Percentiles rank a stretch among this genome's conserved stretches.
phyloP scores from a whole-genome alignment of 2,329 filamentous ascomycete species.

The Metarhizium sp. region DNA sequence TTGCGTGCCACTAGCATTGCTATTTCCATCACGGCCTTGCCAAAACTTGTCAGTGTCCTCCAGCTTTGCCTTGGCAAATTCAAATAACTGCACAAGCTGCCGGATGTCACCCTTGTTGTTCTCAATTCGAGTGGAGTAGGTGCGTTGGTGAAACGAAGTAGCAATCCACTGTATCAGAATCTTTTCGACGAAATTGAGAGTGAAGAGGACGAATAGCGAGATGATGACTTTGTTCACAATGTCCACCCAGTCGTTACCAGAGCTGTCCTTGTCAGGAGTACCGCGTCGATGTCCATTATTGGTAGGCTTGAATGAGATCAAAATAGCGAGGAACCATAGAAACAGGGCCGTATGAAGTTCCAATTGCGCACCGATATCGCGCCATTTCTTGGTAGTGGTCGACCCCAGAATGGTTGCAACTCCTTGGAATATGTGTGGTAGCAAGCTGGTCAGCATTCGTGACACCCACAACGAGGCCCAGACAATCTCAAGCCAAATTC shows the following conservation, averaged over 20 bases:
- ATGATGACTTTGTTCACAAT: conserved; percentile 81
- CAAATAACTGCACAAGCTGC: conserved; percentile 44
- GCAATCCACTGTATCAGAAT: conserved; percentile 92
- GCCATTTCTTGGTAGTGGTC: conserved; percentile 88
- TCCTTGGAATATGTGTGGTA: conserved; percentile 36
- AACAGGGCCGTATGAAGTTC: conserved; percentile 82
- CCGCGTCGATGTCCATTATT: conserved; percentile 50
- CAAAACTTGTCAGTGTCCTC: conserved; percentile 42
- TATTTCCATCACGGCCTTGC: conserved; percentile 23
- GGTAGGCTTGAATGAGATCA: conserved; percentile 78
- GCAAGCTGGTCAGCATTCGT: conserved; percentile 40
- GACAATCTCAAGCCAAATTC: conserved; percentile 87
- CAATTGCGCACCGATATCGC: conserved; percentile 74
- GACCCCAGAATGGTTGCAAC: conserved; percentile 66
- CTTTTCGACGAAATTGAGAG: conserved; percentile 83
- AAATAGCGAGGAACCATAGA: conserved; percentile 82
- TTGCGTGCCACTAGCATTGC: conserved; percentile 48
- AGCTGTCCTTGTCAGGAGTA: conserved; percentile 30
- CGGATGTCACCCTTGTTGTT: conserved; percentile 85
- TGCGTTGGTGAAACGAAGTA: conserved; percentile 83
- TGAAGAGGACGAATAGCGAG: conserved; percentile 67
- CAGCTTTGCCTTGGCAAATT: conserved; percentile 70
- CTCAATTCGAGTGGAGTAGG: conserved; percentile 84
- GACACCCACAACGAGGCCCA: conserved; percentile 87
- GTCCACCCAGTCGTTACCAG: conserved; percentile 57